Base-by-base conservation (phyloP, 495 filamentous ascomycete species). In the Talaromyces nanjingensis region DNA sequence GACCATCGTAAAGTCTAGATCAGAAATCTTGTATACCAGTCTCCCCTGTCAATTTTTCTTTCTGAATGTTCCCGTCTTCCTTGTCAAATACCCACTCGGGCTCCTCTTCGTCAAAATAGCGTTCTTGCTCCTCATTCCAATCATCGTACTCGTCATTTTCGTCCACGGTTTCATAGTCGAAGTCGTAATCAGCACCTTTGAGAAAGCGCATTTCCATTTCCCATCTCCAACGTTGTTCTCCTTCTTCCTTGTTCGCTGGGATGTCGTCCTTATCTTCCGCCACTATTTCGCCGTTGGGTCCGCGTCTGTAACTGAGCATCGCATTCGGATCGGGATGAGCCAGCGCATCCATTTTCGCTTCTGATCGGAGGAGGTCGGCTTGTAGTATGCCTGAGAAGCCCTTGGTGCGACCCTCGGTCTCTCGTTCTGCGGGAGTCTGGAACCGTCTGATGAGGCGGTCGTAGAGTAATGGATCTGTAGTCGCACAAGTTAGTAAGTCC, bases 1-100 rank as follows among this genome's bases (percentile, higher is more conserved):
- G 22, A 24, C 22, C 8, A 22, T 8, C 1, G 25, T 11, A 29
- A n/a, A 37, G 45, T n/a, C 53, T 16, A 22, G 29, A 63, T 83
- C 73, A 94, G 64, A 87, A 96, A 73, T 96, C 91, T 70, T 93
- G 90, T 39, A 93, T 77, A 1, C 91, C 91, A 20, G 91, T 93
- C 74, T 93, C 86, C 4, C 90, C 89, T 27, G 73, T 75, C 18
- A 89, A 68, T 24, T 70, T 69, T 11, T 72, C 66, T 45, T 60
- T 69, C 22, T 69, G 45, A 60, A 74, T 73, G 4, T 71, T 62
- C n/a, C 74, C 78, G 18, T 75, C 76, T n/a, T 69, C 68, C 52
- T 73, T 78, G 39, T 81, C 86, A 60, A 79, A 73, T 8, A 83
- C 69, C 84, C 85, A 90, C 34, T 77, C 79, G 1, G 88, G 84